These are phyloP conservation scores for Physocladia obscura DNA, from an alignment of 192 early-diverging fungal genomes.

Conservation along the genomic window DNA sequence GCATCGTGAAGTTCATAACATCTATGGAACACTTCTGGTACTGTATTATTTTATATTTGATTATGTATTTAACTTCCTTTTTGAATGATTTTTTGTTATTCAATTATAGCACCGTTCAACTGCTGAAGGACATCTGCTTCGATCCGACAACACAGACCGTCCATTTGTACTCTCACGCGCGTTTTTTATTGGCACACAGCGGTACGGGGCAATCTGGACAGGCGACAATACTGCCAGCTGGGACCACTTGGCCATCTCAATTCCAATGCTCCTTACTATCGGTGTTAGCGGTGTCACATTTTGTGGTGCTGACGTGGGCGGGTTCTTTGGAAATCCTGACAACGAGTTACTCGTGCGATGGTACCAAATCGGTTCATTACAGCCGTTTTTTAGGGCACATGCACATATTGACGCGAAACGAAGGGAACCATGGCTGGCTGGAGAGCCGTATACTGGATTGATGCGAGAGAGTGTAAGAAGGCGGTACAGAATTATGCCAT, in stretches of 20 bases:
- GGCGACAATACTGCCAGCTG: slow-evolving; percentile 93
- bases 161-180: slow-evolving; percentile 96
- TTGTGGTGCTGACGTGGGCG: slow-evolving; percentile 91
- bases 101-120: slow-evolving; percentile 74
- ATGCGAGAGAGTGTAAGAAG: slow-evolving; percentile 78
- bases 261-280: slow-evolving; percentile 89
- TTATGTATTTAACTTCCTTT: slow-evolving; percentile 38
- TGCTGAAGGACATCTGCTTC: slow-evolving; percentile 68
- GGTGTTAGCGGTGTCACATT: slow-evolving; percentile 87
- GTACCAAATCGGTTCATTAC: slow-evolving; percentile 94
- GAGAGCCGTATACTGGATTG: slow-evolving; percentile 74
- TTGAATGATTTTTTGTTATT: background rate
- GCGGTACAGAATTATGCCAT: slow-evolving; percentile 88
- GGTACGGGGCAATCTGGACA: slow-evolving; percentile 96
- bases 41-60: slow-evolving; percentile 44
- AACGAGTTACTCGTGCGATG: slow-evolving; percentile 89
- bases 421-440: slow-evolving; percentile 94
- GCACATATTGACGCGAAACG: slow-evolving; percentile 97
- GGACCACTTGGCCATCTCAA: slow-evolving; percentile 77
- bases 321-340: slow-evolving; percentile 96
- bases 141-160: slow-evolving; percentile 51
- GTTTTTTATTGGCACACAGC: slow-evolving; percentile 94
- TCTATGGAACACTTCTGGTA: slow-evolving; percentile 76
- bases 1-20: slow-evolving; percentile 94
- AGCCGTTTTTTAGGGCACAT: slow-evolving; percentile 97